Percentiles rank a stretch among this genome's conserved stretches.
These are phyloP conservation scores for Atkinsonella hypoxylon DNA, from an alignment of 2,329 filamentous ascomycete species.

Conservation along the genomic window DNA sequence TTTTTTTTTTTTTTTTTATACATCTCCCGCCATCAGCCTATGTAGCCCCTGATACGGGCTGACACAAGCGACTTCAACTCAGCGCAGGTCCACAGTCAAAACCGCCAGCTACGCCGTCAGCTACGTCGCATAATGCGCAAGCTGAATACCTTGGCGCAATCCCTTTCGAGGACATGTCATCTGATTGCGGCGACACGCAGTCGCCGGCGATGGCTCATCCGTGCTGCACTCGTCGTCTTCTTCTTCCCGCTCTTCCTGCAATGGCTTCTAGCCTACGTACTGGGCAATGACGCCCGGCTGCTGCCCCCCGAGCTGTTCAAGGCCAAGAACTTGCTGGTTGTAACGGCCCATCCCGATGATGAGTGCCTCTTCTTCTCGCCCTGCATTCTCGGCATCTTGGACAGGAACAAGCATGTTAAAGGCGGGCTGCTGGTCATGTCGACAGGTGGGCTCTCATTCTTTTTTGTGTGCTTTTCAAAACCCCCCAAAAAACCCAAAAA, in stretches of 20 bases:
- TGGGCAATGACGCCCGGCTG: constrained; percentile 23
- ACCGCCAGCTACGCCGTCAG: no score
- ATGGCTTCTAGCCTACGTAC: constrained; percentile 22
- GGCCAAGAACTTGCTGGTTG: constrained; percentile 23
- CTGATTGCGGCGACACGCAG: constrained; percentile 11
- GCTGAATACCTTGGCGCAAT: constrained; percentile 5
- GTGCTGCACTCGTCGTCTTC: constrained; percentile 6
- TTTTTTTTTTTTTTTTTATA: no score
- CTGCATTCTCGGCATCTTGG: constrained; percentile 19
- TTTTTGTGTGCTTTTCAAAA: no score
- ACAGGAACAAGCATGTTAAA: constrained; percentile 14
- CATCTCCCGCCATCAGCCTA: no score
- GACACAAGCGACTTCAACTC: background rate
- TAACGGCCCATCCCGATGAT: constrained; percentile 27
- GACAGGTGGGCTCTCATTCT: constrained; percentile 14
- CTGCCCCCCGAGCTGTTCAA: constrained; percentile 21
- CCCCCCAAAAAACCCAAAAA: no score
- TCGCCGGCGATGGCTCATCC: constrained; percentile 11
- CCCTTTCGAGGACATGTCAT: constrained; percentile 7
- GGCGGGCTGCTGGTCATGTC: constrained; percentile 22
- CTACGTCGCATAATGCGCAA: constrained; percentile 2
- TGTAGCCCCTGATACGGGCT: background rate
- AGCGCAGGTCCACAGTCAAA: background rate
- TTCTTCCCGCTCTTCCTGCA: constrained; percentile 21
- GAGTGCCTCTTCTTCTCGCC: constrained; percentile 26